A percentile compares a stretch with the other conserved stretches of the same genome.
Conservation (phyloP, 192 early-diverging fungal genomes). For the Coemansia sp. region DNA sequence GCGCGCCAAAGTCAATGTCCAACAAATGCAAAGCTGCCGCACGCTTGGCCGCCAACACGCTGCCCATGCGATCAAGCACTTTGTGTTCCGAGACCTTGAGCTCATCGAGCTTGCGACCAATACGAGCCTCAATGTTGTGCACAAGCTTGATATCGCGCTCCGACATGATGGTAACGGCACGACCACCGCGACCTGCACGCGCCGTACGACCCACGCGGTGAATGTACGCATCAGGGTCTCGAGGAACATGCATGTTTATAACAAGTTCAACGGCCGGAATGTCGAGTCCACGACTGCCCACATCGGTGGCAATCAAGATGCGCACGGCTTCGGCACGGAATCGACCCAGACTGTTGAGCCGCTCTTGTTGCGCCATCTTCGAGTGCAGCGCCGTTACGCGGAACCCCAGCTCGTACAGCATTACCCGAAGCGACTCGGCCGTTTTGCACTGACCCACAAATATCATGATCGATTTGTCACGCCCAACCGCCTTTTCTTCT, state of each 20-base stretch:
- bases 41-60: conserved; percentile 84
- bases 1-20: conserved; percentile 51
- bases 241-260: conserved; percentile 93
- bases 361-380: conserved; percentile 89
- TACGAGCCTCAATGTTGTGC: conserved; percentile 86
- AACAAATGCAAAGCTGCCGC: conserved; percentile 62
- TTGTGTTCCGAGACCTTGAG: conserved; percentile 75
- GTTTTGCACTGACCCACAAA: conserved; percentile 86
- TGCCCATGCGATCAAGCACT: conserved; percentile 80
- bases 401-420: conserved; percentile 90
- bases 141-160: conserved; percentile 86
- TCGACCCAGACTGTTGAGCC: conserved; percentile 85
- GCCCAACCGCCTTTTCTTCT: conserved; percentile 26
- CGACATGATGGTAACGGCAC: conserved; percentile 82
- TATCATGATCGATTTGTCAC: conserved; percentile 87
- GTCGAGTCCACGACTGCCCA: conserved; percentile 96
- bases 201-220: conserved; percentile 98
- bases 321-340: conserved; percentile 86
- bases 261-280: conserved; percentile 93
- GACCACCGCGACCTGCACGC: conserved; percentile 89
- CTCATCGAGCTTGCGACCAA: conserved; percentile 79
- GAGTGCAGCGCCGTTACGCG: conserved; percentile 88
- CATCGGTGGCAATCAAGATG: conserved; percentile 94
- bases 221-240: conserved; percentile 94
- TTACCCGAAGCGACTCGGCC: conserved; percentile 79